Conservation (phyloP, 2,329 filamentous ascomycete species). For the Beauveria australis region DNA sequence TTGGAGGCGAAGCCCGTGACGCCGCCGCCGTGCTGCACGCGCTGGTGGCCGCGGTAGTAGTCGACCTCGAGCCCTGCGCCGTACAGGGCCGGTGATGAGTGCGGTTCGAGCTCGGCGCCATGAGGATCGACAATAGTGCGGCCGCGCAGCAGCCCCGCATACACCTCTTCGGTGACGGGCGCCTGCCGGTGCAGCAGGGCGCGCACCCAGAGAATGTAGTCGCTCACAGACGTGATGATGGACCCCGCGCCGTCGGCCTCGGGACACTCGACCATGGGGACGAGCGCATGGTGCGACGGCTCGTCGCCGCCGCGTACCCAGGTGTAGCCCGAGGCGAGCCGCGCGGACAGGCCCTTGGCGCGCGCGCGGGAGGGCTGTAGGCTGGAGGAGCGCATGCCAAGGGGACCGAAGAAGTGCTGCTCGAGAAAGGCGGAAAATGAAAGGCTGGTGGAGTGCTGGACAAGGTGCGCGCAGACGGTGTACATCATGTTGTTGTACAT, state of each 20-base stretch:
- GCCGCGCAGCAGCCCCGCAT: slow-evolving; percentile 15
- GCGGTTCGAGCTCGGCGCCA: slow-evolving; percentile 5
- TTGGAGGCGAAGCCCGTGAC: slow-evolving; percentile 19
- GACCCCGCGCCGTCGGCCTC: slow-evolving; percentile 24
- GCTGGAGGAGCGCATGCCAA: slow-evolving; percentile 20
- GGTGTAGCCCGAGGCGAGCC: slow-evolving; percentile 15
- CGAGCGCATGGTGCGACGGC: slow-evolving; percentile 3
- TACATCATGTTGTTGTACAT: slow-evolving; percentile 24
- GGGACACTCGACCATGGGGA: slow-evolving; percentile 12
- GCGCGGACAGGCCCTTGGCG: slow-evolving; percentile 14
- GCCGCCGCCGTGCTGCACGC: slow-evolving; percentile 20
- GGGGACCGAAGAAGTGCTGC: slow-evolving; percentile 17
- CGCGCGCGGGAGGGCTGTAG: slow-evolving; percentile 16
- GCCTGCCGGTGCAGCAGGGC: slow-evolving; percentile 19
- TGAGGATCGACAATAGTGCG: slow-evolving; percentile 16
- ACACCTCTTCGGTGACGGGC: slow-evolving; percentile 18
- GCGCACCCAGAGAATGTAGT: slow-evolving; percentile 22
- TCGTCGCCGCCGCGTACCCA: slow-evolving; percentile 13
- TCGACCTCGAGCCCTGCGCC: slow-evolving; percentile 18
- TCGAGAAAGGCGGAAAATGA: slow-evolving; percentile 18
- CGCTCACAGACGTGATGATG: slow-evolving; percentile 20
- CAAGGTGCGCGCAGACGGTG: slow-evolving; percentile 18
- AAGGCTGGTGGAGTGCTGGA: slow-evolving; percentile 15
- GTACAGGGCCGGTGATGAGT: slow-evolving; percentile 14
- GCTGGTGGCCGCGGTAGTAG: slow-evolving; percentile 16